Base-by-base conservation (phyloP, 2,329 filamentous ascomycete species). In the Botrytis cinerea region DNA sequence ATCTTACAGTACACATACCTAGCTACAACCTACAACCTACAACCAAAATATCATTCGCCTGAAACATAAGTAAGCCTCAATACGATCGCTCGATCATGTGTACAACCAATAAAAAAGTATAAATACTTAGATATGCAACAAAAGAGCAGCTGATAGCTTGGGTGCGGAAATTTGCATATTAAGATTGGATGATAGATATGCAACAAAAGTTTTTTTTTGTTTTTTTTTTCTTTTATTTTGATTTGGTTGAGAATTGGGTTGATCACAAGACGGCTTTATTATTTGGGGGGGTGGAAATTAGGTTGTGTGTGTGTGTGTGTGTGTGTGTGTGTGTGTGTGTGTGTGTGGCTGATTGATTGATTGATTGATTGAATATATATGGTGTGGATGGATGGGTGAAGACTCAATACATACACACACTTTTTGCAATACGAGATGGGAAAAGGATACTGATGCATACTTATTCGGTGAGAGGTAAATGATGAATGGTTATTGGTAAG, bases 171-270 rank as follows among this genome's bases (percentile, higher is more conserved):
- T 59, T 32, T 59, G 28, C 54, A 59, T 35, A 18, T 59, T 59
- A 32, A 59, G 54, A 59, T 59, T 59, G 54, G 54, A 59, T 35
- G 54, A 35, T 59, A 59, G 54, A 59, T 59, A 10, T 59, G 54
- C 54, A 59, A 59, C 54, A 59, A 54, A 54, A 54, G 12, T 7
- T n/a, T n/a, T n/a, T 14, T 51, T 2, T 7, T 54, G 2, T 5
- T 25, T 4, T n/a, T 46, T 9, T 22, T 46, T 9, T 46, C 7
- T 46, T 14, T 22, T 46, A 1, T 18, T 45, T 7, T 45, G 35
- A 35, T 35, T 16, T 14, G 10, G 40, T 16, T 9, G 38, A 8
- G 38, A 38, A 8, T 38, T 38, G 38, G 12, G 20, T 54, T 54
- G 48, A 14, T 54, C 48, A 54, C 48, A 54, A 54, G 48, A 22